Evolutionary conservation across 2,329 filamentous ascomycete genomes (phyloP).

Genomic region (Fusarium fracticaudum): DNA sequence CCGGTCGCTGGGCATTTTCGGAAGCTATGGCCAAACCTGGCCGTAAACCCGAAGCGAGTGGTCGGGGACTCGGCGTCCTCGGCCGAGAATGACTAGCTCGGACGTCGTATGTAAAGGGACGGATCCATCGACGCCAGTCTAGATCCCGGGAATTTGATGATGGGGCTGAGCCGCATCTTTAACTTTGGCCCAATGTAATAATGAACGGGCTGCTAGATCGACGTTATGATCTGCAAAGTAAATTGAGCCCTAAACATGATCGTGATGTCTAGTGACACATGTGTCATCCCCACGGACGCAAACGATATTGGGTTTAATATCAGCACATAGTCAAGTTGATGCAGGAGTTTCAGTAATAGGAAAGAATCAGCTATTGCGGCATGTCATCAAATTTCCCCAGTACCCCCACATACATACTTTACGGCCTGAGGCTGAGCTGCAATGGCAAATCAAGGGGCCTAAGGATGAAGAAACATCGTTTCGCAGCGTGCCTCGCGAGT

Average conservation of each 20-base stretch:
- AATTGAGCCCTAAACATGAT: background rate
- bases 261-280: background rate
- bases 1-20: background rate
- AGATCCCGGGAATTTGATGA: background rate
- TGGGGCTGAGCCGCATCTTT: constrained; percentile 14
- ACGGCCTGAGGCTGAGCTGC: background rate
- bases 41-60: background rate
- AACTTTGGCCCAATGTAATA: background rate
- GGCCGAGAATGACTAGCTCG: background rate
- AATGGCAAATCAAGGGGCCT: constrained; percentile 10
- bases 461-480: background rate
- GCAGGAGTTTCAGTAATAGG: background rate
- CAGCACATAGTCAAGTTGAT: background rate
- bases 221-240: constrained; percentile 1
- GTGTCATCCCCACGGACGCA: background rate
- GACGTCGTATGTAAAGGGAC: background rate
- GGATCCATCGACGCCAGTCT: background rate
- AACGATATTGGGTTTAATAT: background rate
- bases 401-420: constrained; percentile 14
- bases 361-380: constrained; percentile 2
- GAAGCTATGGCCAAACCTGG: background rate
- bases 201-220: background rate
- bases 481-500: background rate
- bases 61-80: background rate
- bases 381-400: constrained; percentile 26